A percentile compares a stretch with the other conserved stretches of the same genome.
Conservation (phyloP, 176 grass and related monocot genomes). For the Triticum timopheevii region DNA sequence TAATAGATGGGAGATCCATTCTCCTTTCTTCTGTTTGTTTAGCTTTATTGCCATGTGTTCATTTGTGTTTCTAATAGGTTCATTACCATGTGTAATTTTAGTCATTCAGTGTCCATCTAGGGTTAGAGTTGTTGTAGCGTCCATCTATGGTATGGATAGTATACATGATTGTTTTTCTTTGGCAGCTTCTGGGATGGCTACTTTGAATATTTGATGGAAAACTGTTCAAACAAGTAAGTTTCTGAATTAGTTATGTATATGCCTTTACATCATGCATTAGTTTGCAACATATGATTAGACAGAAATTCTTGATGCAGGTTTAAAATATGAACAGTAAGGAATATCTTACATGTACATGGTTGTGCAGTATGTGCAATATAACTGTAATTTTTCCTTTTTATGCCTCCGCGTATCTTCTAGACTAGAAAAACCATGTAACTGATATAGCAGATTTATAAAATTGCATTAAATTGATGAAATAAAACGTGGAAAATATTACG, state of each 20-base stretch:
- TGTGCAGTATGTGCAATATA: not conserved
- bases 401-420: not conserved
- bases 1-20: not conserved
- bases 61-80: not conserved
- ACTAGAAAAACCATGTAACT: not conserved
- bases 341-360: slow-evolving; percentile 1
- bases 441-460: not conserved
- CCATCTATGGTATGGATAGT: slow-evolving; percentile 1
- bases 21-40: slow-evolving; percentile 18
- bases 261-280: slow-evolving; percentile 13
- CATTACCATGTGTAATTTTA: slow-evolving; percentile 7
- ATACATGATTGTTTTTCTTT: slow-evolving; percentile 36
- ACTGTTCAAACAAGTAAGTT: slow-evolving; percentile 88
- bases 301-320: slow-evolving; percentile 25
- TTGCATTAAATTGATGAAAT: slow-evolving; percentile 25
- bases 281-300: not conserved
- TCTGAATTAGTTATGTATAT: slow-evolving; percentile 20
- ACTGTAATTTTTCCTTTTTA: not conserved
- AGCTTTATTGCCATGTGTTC: slow-evolving; percentile 28
- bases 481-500: not conserved
- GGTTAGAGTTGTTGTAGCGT: too few relatives aligned
- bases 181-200: slow-evolving; percentile 99
- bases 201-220: slow-evolving; percentile 98
- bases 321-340: slow-evolving; percentile 7
- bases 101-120: slow-evolving; percentile 3